Evolutionary conservation across 2,329 filamentous ascomycete genomes (phyloP).

Genomic region (Drechmeria coniospora): DNA sequence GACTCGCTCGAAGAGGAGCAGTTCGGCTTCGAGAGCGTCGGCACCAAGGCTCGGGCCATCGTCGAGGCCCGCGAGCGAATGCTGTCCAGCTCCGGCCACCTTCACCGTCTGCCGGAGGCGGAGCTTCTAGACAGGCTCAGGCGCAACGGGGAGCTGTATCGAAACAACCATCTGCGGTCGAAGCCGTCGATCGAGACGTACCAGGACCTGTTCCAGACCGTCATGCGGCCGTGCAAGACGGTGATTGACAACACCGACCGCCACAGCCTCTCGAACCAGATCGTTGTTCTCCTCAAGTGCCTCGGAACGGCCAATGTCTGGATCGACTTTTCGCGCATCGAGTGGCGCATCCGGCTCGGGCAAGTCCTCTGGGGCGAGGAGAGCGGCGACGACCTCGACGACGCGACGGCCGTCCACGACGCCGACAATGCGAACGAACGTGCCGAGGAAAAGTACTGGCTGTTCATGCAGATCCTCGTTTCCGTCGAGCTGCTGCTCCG

Average conservation of each 20-base stretch:
- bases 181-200: constrained; percentile 41
- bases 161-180: constrained; percentile 34
- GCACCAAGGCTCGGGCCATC: constrained; percentile 37
- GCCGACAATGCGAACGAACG: constrained; percentile 32
- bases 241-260: constrained; percentile 42
- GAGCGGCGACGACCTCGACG: constrained; percentile 35
- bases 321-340: constrained; percentile 60
- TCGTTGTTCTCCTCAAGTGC: constrained; percentile 50
- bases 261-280: constrained; percentile 53
- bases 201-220: constrained; percentile 43
- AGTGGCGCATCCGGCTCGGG: constrained; percentile 59
- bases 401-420: constrained; percentile 35
- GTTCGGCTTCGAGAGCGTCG: constrained; percentile 41
- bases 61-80: constrained; percentile 42
- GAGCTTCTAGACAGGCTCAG: constrained; percentile 43
- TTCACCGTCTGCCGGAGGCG: constrained; percentile 41
- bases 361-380: constrained; percentile 53
- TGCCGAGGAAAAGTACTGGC: constrained; percentile 50
- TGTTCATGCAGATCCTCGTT: constrained; percentile 49
- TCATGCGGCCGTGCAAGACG: constrained; percentile 40
- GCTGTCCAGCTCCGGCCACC: constrained; percentile 33
- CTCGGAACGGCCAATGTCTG: constrained; percentile 51
- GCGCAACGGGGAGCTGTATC: constrained; percentile 39
- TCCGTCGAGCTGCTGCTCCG: constrained; percentile 50
- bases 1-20: constrained; percentile 50